Conservation (phyloP, 257 asterid genomes). For the Solanum sitiens region DNA sequence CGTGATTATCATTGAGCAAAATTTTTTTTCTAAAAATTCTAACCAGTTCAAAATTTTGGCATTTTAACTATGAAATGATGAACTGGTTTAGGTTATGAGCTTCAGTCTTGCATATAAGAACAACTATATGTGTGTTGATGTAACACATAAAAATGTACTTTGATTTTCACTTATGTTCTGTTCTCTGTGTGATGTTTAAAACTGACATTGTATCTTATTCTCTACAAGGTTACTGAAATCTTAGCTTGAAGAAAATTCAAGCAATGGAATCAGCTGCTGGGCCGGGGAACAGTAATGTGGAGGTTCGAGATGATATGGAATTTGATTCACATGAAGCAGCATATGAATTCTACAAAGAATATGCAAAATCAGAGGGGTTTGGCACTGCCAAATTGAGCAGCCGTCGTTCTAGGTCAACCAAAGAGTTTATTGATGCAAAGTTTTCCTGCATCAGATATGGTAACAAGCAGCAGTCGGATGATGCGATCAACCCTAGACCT, state of each 20-base stretch:
- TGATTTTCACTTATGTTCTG: neutral
- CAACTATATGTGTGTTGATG: neutral
- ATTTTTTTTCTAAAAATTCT: neutral
- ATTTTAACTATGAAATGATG: neutral
- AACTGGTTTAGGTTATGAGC: neutral
- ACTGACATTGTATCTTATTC: neutral
- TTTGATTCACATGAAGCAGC: conserved; percentile 86
- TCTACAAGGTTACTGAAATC: neutral
- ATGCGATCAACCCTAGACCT: conserved; percentile 89
- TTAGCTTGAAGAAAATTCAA: neutral
- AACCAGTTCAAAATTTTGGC: neutral
- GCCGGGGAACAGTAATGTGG: conserved; percentile 29
- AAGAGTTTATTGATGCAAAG: conserved; percentile 90
- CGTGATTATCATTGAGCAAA: neutral
- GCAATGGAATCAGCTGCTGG: conserved; percentile 45
- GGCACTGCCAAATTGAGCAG: conserved; percentile 95
- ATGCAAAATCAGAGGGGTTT: conserved; percentile 80
- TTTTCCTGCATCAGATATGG: conserved; percentile 95
- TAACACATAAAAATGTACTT: neutral
- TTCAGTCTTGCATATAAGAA: neutral
- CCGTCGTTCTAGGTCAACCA: conserved; percentile 83
- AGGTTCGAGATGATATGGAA: conserved; percentile 53
- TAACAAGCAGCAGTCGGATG: conserved; percentile 88
- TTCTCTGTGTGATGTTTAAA: neutral
- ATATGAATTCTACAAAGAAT: conserved; percentile 68